A percentile compares a stretch with the other conserved stretches of the same genome.
phyloP scores from a whole-genome alignment of 2,329 filamentous ascomycete genomes.

The Penicillium sp. region DNA sequence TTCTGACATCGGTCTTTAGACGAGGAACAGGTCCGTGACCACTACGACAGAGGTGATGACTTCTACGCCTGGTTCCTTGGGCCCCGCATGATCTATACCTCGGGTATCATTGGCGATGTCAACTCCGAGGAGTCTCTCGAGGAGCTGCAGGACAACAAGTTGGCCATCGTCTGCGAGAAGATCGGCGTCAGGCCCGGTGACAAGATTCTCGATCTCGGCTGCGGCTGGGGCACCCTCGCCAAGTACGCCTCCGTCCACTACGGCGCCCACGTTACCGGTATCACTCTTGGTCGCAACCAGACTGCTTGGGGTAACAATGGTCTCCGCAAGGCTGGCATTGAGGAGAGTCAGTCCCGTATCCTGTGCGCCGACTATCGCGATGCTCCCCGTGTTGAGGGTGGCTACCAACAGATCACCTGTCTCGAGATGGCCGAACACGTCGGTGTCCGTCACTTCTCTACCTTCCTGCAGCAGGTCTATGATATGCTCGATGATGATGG shows the following conservation, averaged over 20 bases:
- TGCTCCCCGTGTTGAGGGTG: conserved; percentile 70
- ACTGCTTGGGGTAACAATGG: conserved; percentile 94
- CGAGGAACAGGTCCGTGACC: conserved; percentile 94
- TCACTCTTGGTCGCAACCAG: conserved; percentile 93
- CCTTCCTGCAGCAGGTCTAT: conserved; percentile 80
- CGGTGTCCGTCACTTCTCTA: conserved; percentile 78
- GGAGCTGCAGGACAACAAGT: conserved; percentile 95
- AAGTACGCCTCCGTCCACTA: conserved; percentile 92
- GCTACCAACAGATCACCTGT: conserved; percentile 93
- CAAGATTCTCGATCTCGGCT: conserved; percentile 86
- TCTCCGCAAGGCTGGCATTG: conserved; percentile 73
- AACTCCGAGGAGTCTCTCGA: conserved; percentile 85
- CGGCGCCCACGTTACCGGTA: conserved; percentile 76
- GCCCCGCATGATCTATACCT: conserved; percentile 98
- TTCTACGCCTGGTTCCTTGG: conserved; percentile 99
- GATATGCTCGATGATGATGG: conserved; percentile 97
- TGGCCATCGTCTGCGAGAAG: conserved; percentile 93
- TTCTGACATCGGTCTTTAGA: conserved; percentile 49
- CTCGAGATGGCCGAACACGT: conserved; percentile 99
- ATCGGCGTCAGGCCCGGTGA: conserved; percentile 78
- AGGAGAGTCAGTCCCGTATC: conserved; percentile 84
- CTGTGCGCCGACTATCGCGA: conserved; percentile 98
- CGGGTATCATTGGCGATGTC: conserved; percentile 84
- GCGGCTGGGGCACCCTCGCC: conserved; percentile 94
- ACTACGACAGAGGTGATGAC: conserved; percentile 97